Evolutionary conservation across 805 yeast genomes (phyloP).

Genomic region (Saccharomycopsis guyanensis): DNA sequence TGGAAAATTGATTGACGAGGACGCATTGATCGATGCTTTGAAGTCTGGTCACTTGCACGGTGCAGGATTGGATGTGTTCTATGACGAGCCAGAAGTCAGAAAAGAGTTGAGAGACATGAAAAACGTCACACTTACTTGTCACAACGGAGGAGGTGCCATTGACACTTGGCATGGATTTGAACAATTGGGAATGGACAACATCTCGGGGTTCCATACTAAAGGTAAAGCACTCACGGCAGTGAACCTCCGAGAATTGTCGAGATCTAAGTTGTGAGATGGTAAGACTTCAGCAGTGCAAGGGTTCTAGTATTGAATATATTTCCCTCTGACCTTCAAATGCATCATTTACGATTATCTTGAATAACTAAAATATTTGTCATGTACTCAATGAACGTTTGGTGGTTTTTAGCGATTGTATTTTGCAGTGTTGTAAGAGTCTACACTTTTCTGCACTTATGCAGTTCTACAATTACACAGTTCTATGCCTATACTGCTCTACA

Average conservation of each 20-base stretch:
- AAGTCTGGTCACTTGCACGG: slow-evolving; percentile 59
- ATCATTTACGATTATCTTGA: no score
- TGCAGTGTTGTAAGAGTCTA: no score
- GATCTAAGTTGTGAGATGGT: slow-evolving; percentile 5
- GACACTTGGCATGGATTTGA: slow-evolving; percentile 18
- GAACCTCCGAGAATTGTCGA: no score
- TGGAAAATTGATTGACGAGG: slow-evolving; percentile 73
- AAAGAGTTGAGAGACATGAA: slow-evolving; percentile 42
- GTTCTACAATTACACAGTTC: no score
- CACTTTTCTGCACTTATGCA: no score
- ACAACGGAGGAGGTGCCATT: slow-evolving; percentile 17
- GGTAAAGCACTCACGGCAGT: slow-evolving; percentile 17
- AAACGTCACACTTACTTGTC: slow-evolving; percentile 29
- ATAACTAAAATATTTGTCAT: no score
- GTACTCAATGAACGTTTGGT: no score
- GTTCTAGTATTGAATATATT: no score
- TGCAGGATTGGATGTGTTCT: slow-evolving; percentile 72
- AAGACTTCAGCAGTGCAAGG: no score
- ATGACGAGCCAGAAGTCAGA: slow-evolving; percentile 59
- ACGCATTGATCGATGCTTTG: slow-evolving; percentile 46
- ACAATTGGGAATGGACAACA: slow-evolving; percentile 18
- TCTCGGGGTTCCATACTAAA: slow-evolving; percentile 1
- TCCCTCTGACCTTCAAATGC: no score
- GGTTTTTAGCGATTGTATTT: no score
- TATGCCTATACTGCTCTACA: no score